Evolutionary conservation across 1,139 yeast genomes (phyloP), one percentile per base, ranked within the genome.

Genomic region (Pichia norvegensis): DNA sequence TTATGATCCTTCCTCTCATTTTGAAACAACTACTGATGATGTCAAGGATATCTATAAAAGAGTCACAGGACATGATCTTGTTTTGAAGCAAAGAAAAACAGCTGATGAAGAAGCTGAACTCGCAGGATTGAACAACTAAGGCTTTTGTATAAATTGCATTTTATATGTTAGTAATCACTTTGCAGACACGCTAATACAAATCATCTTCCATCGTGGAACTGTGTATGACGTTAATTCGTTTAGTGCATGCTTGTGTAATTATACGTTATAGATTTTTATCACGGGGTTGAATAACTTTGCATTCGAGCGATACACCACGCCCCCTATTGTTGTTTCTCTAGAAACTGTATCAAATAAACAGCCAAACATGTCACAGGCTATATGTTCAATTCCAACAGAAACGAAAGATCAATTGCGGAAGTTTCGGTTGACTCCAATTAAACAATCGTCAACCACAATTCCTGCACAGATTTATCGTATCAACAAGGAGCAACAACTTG

Each of bases 21-120:
- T 92, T 63, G 99, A 92, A 67, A 72, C 94, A 40, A 85, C 95
- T 61, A 92, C 98, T 41, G 97, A 92, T 63, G 98, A 92, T 64
- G 95, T 92, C 56, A 88, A 88, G 68, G 96, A 92, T 64, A 77
- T 92, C 52, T 87, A 94, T 68, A 81, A 82, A 67, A 79, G 98
- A 66, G 82, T 94, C 55, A 87, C 85, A 43, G 97, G 97, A 45
- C 85, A 86, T 66, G 95, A 95, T 21, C 75, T 92, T 60, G 95
- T 85, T 29, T 75, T 92, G 59, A 81, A 86, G 70, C 77, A 84
- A 66, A 80, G 94, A 61, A 73, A 77, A 38, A 72, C 76, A 42
- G 78, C 68, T 35, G 85, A 81, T 46, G 85, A 79, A 48, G 85
- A 79, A 55, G 79, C 74, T 42, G 69, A 61, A 40, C 51, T 63